Evolutionary conservation across 345 rosid genomes (phyloP), one percentile per base, ranked within the genome.

Genomic region (Salix arbutifolia): DNA sequence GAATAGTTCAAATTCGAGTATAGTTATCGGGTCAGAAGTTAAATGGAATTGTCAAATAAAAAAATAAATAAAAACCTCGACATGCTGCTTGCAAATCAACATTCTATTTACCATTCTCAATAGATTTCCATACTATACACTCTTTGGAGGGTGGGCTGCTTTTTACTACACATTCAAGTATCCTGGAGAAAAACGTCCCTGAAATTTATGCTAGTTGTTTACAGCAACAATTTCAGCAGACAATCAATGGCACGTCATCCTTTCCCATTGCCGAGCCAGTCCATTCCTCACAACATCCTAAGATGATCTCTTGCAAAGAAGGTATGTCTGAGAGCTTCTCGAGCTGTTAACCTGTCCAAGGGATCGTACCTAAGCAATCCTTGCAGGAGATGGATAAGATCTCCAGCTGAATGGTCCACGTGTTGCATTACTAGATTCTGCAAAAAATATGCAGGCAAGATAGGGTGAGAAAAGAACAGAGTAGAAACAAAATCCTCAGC

Each of bases 391-490:
- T 70, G 76, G 50, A 81, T 81, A 11, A 81, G 69, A 70, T 81
- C 84, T 74, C 84, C 84, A 23, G 81, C 84, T 38, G 84, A 77
- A 61, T 81, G 84, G 58, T 81, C 84, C 17, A 81, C 84, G 17
- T 81, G 78, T 72, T 81, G 84, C 84, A 81, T 81, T 74, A 81
- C 12, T 18, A 81, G 60, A 58, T 81, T 81, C 84, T 77, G 70
- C 69, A 50, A 6, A 1, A 2, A 8, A n/a, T 1, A 2, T 1
- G 17, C 13, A 35, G 25, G 8, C 5, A 28, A 17, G 0, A 17
- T 19, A 23, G 1, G 12, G 2, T 30, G 9, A 38, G 19, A 6
- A 68, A 5, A 38, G 9, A 28, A 28, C 14, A 3, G 14, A 3
- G 2, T 6, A 30, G 65, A 38, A 35, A 58, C 18, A 10, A 11